phyloP scores from a whole-genome alignment of 192 early-diverging fungal species.

The Geosiphon pyriformis region DNA sequence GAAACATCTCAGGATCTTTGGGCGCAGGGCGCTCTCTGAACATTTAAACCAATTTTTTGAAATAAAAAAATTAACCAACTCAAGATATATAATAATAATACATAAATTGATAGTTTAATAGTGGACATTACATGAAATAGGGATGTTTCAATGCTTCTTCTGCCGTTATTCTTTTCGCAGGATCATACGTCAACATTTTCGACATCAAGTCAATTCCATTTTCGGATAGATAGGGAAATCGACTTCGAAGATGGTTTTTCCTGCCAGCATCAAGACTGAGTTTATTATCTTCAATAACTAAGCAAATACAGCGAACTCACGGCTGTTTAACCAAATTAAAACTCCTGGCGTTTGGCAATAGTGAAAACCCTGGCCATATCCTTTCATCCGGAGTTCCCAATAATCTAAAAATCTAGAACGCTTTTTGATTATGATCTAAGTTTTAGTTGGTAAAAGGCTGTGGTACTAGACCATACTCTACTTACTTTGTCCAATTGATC shows the following conservation, averaged over 20 bases:
- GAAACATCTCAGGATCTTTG: slow-evolving; percentile 90
- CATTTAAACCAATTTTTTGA: neutral
- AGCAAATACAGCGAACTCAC: slow-evolving; percentile 27
- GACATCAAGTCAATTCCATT: slow-evolving; percentile 75
- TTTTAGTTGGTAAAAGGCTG: neutral
- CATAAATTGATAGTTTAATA: neutral
- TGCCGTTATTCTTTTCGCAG: slow-evolving; percentile 80
- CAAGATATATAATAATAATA: neutral
- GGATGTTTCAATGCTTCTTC: slow-evolving; percentile 86
- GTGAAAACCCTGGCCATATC: slow-evolving; percentile 66
- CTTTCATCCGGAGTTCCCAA: slow-evolving; percentile 38
- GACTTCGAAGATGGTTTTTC: slow-evolving; percentile 42
- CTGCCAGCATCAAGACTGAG: neutral
- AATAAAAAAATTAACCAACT: neutral
- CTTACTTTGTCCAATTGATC: slow-evolving; percentile 62
- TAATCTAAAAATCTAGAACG: neutral
- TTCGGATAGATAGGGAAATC: slow-evolving; percentile 59
- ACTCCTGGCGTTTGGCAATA: slow-evolving; percentile 63
- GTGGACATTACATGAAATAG: slow-evolving; percentile 64
- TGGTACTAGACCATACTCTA: neutral
- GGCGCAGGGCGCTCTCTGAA: slow-evolving; percentile 73
- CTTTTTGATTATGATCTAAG: neutral
- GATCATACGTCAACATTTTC: slow-evolving; percentile 77
- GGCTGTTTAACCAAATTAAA: slow-evolving; percentile 68
- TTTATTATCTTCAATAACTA: neutral